Conservation (phyloP, 352 stramenopile species). For the Phytophthora rubi region DNA sequence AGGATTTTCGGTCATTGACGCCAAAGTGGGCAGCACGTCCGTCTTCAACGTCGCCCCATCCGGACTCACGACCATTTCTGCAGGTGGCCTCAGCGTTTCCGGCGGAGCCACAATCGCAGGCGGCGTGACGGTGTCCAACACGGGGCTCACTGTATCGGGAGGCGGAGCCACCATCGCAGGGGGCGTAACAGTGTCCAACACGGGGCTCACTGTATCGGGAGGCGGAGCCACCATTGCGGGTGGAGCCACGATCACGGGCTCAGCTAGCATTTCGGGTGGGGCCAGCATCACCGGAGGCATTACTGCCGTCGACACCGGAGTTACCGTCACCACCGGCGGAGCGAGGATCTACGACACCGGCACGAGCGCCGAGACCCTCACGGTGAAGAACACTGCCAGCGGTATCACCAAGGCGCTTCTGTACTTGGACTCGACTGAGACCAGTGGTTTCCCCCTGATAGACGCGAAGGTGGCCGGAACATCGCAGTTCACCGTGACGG, state of each 20-base stretch:
- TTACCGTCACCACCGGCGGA: conserved; percentile 18
- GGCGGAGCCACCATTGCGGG: conserved; percentile 26
- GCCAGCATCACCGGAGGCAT: conserved; percentile 11
- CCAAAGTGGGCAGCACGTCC: conserved; percentile 8
- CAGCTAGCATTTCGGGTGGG: conserved; percentile 1
- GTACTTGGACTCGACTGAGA: neutral
- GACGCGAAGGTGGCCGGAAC: conserved; percentile 4
- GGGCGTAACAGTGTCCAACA: neutral
- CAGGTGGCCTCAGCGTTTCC: conserved; percentile 36
- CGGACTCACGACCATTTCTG: conserved; percentile 43
- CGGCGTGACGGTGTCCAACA: neutral
- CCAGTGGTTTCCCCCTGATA: conserved; percentile 1
- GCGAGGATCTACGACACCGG: neutral
- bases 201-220: conserved; percentile 14
- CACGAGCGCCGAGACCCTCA: neutral
- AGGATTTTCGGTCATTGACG: conserved; percentile 12
- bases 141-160: neutral
- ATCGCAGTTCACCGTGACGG: neutral
- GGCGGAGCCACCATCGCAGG: neutral
- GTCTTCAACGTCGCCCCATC: conserved; percentile 26
- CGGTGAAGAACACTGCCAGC: conserved; percentile 4
- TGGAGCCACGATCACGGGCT: conserved; percentile 15
- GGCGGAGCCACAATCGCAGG: conserved; percentile 22
- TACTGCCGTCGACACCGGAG: conserved; percentile 8
- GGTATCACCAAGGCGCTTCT: neutral